phyloP scores from a whole-genome alignment of 352 stramenopile species.

The Peronosclerospora sorghi region DNA sequence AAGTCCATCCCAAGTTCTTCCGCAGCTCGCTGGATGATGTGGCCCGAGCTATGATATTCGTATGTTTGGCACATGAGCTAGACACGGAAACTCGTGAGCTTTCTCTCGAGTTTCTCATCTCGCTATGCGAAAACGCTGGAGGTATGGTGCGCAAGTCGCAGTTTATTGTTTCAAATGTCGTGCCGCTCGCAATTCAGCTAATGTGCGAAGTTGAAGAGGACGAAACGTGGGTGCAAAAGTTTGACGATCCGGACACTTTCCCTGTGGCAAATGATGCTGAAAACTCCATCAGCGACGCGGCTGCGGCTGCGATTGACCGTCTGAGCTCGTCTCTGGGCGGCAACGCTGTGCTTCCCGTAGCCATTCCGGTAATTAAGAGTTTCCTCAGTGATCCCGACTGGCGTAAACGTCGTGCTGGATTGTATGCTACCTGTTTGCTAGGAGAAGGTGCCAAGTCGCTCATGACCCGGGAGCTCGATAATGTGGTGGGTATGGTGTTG shows the following conservation, averaged over 20 bases:
- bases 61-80: slow-evolving; percentile 48
- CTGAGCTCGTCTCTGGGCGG: slow-evolving; percentile 62
- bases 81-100: slow-evolving; percentile 70
- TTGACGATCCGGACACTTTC: slow-evolving; percentile 76
- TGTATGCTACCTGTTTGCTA: slow-evolving; percentile 70
- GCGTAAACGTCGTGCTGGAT: slow-evolving; percentile 63
- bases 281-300: slow-evolving; percentile 57
- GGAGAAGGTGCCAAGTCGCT: slow-evolving; percentile 68
- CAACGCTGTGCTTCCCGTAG: slow-evolving; percentile 58
- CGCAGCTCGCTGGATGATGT: slow-evolving; percentile 56
- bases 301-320: slow-evolving; percentile 66
- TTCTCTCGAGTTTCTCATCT: slow-evolving; percentile 73
- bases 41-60: slow-evolving; percentile 68
- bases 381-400: slow-evolving; percentile 57
- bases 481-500: slow-evolving; percentile 54
- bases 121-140: slow-evolving; percentile 67
- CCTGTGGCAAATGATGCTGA: slow-evolving; percentile 50
- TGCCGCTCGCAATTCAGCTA: slow-evolving; percentile 67
- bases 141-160: slow-evolving; percentile 73
- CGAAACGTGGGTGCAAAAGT: slow-evolving; percentile 51
- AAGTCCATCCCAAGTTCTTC: slow-evolving; percentile 79
- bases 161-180: slow-evolving; percentile 47
- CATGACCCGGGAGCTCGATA: slow-evolving; percentile 73
- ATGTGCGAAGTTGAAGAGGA: slow-evolving; percentile 78
- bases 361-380: slow-evolving; percentile 60